These are phyloP conservation scores for Boehmeria nivea DNA, from an alignment of 306 rosid species.

Conservation along the genomic window DNA sequence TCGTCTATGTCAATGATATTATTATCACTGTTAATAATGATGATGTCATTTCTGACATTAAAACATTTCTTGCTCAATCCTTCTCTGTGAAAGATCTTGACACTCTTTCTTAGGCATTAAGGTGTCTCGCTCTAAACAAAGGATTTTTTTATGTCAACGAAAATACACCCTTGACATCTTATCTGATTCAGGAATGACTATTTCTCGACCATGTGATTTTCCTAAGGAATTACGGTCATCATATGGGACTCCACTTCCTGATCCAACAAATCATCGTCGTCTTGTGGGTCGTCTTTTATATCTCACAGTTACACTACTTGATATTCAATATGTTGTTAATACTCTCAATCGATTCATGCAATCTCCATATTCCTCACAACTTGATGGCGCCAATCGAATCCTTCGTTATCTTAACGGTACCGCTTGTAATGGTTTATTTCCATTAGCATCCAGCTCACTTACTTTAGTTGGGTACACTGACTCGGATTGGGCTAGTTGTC, in stretches of 20 bases:
- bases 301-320: neutral
- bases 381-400: neutral
- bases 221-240: neutral
- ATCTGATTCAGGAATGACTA: neutral
- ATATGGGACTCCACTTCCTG: neutral
- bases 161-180: neutral
- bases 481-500: neutral
- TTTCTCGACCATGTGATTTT: neutral
- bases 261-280: neutral
- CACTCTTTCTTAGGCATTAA: neutral
- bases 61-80: neutral
- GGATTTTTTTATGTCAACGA: neutral
- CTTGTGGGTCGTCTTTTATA: neutral
- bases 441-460: neutral
- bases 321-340: neutral
- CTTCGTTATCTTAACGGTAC: neutral
- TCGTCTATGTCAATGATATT: conserved; percentile 2
- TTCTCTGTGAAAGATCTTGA: conserved; percentile 1
- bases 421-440: neutral
- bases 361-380: neutral
- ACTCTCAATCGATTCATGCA: neutral
- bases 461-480: neutral
- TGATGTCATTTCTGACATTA: neutral
- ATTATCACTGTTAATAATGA: neutral
- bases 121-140: neutral